A percentile compares a stretch with the other conserved stretches of the same genome.
Conservation (phyloP, 805 yeast genomes). For the Metschnikowia koreensis region DNA sequence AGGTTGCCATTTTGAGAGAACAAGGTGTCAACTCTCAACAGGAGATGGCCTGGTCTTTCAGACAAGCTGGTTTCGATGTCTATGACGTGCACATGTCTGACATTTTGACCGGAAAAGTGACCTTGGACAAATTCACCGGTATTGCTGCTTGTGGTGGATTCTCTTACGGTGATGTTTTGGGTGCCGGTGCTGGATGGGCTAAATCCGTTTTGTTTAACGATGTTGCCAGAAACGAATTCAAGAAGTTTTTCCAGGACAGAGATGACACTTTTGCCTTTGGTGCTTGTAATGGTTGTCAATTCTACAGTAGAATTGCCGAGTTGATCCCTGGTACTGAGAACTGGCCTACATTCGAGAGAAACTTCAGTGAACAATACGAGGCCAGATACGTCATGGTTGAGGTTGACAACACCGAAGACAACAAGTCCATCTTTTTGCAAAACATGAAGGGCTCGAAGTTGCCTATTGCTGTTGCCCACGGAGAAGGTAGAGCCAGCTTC, state of each 20-base stretch:
- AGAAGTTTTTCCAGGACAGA: conserved; percentile 79
- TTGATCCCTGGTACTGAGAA: conserved; percentile 89
- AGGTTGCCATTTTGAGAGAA: conserved; percentile 94
- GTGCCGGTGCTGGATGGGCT: conserved; percentile 99
- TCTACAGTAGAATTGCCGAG: conserved; percentile 79
- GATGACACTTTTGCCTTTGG: conserved; percentile 94
- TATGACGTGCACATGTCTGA: conserved; percentile 97
- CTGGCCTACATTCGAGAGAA: conserved; percentile 96
- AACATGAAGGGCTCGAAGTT: conserved; percentile 91
- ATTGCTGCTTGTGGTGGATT: conserved; percentile 99
- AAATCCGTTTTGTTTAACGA: conserved; percentile 88
- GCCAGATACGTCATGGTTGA: conserved; percentile 92
- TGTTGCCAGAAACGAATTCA: conserved; percentile 71
- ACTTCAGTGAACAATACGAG: conserved; percentile 91
- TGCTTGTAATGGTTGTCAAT: conserved; percentile 98
- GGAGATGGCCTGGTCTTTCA: conserved; percentile 98
- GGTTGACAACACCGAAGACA: conserved; percentile 49
- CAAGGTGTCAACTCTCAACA: conserved; percentile 98
- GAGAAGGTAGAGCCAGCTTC: conserved; percentile 92
- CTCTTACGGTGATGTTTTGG: conserved; percentile 97
- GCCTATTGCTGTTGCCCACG: conserved; percentile 98
- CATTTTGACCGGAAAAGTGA: conserved; percentile 67
- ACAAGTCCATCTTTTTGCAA: conserved; percentile 68
- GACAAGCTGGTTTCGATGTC: conserved; percentile 91
- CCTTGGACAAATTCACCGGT: conserved; percentile 81